A percentile compares a stretch with the other conserved stretches of the same genome.
Evolutionary conservation across 116 monocot species (phyloP).

Genomic region (Cymodocea nodosa): DNA sequence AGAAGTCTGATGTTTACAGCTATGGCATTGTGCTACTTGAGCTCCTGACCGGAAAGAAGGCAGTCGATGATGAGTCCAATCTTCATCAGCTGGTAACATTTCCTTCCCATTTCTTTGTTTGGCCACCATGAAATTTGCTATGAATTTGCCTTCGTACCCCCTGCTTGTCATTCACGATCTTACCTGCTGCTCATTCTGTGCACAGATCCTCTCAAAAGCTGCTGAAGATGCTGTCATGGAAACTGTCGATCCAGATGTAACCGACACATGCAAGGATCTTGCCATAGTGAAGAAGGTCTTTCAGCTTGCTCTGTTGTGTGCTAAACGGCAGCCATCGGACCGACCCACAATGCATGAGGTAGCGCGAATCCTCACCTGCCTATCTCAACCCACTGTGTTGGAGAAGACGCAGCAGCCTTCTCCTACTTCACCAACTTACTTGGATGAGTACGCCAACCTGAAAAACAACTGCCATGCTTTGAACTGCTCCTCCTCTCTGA

Average conservation of each 20-base stretch:
- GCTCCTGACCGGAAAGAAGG: conserved; percentile 76
- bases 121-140: too few species aligned
- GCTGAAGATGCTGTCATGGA: conserved; percentile 73
- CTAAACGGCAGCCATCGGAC: conserved; percentile 73
- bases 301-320: conserved; percentile 84
- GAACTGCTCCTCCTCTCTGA: conserved; percentile 38
- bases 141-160: too few species aligned
- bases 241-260: conserved; percentile 53
- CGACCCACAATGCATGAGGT: conserved; percentile 94
- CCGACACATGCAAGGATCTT: conserved; percentile 59
- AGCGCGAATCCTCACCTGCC: conserved; percentile 47
- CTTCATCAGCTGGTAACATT: conserved; percentile 75
- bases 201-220: conserved; percentile 72
- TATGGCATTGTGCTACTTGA: conserved; percentile 87
- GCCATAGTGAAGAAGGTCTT: conserved; percentile 58
- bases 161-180: too few species aligned
- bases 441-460: conserved; percentile 49
- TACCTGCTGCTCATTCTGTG: background rate
- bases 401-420: conserved; percentile 15
- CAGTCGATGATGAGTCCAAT: conserved; percentile 82
- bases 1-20: conserved; percentile 97
- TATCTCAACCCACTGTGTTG: conserved; percentile 23
- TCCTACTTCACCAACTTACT: conserved; percentile 32
- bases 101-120: background rate
- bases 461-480: conserved; percentile 27